Conservation (phyloP, 208 protist species). For the Baffinella frigidus region DNA sequence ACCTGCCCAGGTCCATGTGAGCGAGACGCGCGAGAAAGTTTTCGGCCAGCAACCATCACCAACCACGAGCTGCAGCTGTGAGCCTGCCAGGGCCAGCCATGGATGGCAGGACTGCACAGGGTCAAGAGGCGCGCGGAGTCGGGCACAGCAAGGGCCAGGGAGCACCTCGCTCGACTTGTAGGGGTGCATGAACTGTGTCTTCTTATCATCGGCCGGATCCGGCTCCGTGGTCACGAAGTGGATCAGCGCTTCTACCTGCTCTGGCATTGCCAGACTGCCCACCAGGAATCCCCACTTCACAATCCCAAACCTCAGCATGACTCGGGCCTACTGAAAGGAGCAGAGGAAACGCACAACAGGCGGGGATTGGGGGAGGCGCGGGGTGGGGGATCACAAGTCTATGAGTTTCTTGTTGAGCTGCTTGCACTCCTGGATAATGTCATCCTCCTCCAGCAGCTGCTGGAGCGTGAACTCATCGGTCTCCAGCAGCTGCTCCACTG, state of each 20-base stretch:
- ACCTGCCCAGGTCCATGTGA: no score
- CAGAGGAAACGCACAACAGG: no score
- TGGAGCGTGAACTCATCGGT: conserved; percentile 48
- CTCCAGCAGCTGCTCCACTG: conserved; percentile 38
- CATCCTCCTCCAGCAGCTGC: conserved; percentile 56
- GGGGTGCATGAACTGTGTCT: conserved; percentile 36
- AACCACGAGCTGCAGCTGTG: not conserved
- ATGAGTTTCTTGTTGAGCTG: conserved; percentile 60
- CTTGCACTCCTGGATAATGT: conserved; percentile 63
- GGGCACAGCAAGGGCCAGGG: not conserved
- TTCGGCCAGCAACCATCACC: not conserved
- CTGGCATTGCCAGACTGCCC: not conserved
- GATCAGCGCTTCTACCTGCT: conserved; percentile 35
- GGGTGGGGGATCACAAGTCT: conserved; percentile 60
- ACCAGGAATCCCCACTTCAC: not conserved
- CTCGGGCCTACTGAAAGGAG: no score
- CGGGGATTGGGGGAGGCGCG: no score
- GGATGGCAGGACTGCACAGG: no score
- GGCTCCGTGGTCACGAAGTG: not conserved
- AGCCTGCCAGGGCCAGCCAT: no score
- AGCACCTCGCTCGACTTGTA: conserved; percentile 14
- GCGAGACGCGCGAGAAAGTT: no score
- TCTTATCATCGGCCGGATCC: not conserved
- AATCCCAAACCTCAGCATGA: no score
- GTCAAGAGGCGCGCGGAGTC: not conserved